These are phyloP conservation scores for Oryza brachyantha DNA, from an alignment of 176 grass and related monocot genomes.

Conservation along the genomic window DNA sequence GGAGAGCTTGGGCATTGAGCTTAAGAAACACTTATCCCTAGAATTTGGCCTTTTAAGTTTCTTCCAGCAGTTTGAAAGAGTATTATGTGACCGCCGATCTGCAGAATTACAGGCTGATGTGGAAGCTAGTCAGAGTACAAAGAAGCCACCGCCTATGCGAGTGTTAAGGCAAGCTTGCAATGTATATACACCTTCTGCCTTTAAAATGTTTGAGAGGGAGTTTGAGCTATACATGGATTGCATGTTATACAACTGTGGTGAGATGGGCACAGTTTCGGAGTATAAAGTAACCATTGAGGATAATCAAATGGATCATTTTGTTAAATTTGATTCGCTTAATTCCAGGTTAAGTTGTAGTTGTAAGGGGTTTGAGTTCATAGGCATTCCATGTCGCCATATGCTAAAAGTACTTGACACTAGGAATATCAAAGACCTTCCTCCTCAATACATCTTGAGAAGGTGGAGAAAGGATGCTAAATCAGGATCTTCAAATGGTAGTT, in stretches of 20 bases:
- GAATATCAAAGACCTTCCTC: conserved; percentile 88
- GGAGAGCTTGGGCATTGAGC: conserved; percentile 61
- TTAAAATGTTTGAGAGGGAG: conserved; percentile 96
- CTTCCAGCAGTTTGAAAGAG: conserved; percentile 70
- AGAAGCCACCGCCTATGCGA: conserved; percentile 84
- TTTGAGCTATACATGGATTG: conserved; percentile 99
- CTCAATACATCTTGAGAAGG: conserved; percentile 71
- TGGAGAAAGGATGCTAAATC: conserved; percentile 89
- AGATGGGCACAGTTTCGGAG: conserved; percentile 61
- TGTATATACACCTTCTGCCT: conserved; percentile 82
- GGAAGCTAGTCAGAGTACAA: conserved; percentile 53
- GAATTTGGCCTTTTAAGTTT: conserved; percentile 65
- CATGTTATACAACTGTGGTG: conserved; percentile 67
- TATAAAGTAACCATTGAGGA: conserved; percentile 70
- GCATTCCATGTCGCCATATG: conserved; percentile 83
- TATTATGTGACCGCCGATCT: conserved; percentile 56
- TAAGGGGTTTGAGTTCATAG: conserved; percentile 80
- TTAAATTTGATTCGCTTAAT: conserved; percentile 79
- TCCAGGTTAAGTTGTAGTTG: conserved; percentile 67
- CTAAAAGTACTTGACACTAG: conserved; percentile 84
- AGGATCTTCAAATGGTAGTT: conserved; percentile 35
- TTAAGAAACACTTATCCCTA: conserved; percentile 62
- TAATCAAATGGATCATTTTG: conserved; percentile 66
- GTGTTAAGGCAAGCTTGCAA: conserved; percentile 81
- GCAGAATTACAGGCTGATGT: conserved; percentile 71